Percentiles rank a stretch among this genome's conserved stretches.
These are phyloP conservation scores for Coffea canephora DNA, from an alignment of 257 asterid genomes.

Conservation along the genomic window DNA sequence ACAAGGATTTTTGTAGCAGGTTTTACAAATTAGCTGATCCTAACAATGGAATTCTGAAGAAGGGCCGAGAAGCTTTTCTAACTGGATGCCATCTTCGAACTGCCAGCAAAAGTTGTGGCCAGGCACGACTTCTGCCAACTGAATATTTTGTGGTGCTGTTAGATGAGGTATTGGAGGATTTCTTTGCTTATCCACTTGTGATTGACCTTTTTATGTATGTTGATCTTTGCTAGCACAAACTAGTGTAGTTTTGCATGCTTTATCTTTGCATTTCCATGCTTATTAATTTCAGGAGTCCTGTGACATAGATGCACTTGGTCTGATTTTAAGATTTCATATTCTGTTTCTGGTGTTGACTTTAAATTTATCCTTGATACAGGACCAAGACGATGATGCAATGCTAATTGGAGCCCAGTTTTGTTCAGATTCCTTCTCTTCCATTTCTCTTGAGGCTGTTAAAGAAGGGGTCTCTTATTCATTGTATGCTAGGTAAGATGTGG, in stretches of 20 bases:
- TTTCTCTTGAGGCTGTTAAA: constrained; percentile 50
- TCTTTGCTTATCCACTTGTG: background rate
- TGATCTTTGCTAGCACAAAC: background rate
- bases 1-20: constrained; percentile 46
- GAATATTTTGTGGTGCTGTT: constrained; percentile 76
- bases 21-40: constrained; percentile 81
- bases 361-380: constrained; percentile 41
- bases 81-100: constrained; percentile 91
- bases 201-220: background rate
- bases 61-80: constrained; percentile 83
- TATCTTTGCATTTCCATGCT: background rate
- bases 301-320: background rate
- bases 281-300: background rate
- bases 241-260: background rate
- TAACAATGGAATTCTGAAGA: constrained; percentile 66
- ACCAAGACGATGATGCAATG: constrained; percentile 90
- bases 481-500: constrained; percentile 60
- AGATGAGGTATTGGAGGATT: constrained; percentile 64
- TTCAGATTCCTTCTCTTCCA: constrained; percentile 79
- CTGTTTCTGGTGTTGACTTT: background rate
- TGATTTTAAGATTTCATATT: background rate
- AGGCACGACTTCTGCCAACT: constrained; percentile 81
- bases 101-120: constrained; percentile 46
- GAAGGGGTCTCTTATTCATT: constrained; percentile 62
- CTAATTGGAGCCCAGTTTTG: constrained; percentile 89